Base-by-base conservation (phyloP, 768 basidiomycete species). In the Mycena kentingensis region DNA sequence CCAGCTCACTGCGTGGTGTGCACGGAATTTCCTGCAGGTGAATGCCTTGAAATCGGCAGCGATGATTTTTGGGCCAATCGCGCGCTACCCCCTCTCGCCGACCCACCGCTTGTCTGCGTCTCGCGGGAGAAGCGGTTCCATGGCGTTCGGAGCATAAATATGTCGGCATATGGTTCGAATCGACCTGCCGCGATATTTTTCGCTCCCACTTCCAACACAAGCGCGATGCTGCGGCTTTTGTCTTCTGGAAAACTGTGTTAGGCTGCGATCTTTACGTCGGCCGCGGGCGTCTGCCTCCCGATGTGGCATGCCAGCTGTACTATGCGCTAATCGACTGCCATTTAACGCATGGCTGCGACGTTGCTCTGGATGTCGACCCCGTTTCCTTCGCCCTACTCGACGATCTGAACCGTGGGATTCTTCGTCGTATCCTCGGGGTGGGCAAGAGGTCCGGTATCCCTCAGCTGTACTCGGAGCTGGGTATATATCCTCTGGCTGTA, bases 11-110 rank as follows among this genome's bases (percentile, higher is more conserved):
- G n/a, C n/a, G n/a, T 63, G 62, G 62, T 63, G 62, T 27, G 13
- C 24, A 2, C 13, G 12, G 28, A 58, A 61, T 48, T 58, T 56
- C 50, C 35, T 61, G 39, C 4, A 37, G 18, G 43, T 61, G 22
- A 62, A 60, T 37, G 39, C 27, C 5, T 29, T n/a, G 11, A 63
- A 63, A 46, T 52, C n/a, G n/a, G n/a, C n/a, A n/a, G n/a, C n/a
- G n/a, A n/a, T n/a, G n/a, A n/a, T n/a, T n/a, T n/a, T n/a, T 60
- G 5, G 12, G 22, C 8, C 26, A 39, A 21, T 55, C 59, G 52
- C 27, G 52, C 8, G 58, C 59, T 39, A 60, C 52, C 16, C 57
- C 46, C 3, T 26, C 55, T 12, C 60, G 53, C n/a, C n/a, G n/a
- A n/a, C 19, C 8, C 13, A 12, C 35, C 8, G 43, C 52, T 24